phyloP scores from a whole-genome alignment of 768 basidiomycete species.

The Fomitopsis pulvina region DNA sequence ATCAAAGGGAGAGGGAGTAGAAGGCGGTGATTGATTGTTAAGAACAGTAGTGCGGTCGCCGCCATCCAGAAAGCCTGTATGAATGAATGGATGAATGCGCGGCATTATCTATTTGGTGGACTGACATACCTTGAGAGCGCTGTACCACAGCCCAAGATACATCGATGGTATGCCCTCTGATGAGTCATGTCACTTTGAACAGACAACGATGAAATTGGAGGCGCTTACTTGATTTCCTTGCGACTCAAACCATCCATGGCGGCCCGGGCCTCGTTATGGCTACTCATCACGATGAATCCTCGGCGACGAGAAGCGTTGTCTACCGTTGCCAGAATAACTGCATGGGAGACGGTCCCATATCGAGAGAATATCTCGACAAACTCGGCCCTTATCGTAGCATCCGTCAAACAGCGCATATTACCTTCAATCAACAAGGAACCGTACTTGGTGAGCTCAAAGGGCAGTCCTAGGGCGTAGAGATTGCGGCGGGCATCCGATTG shows the following conservation, averaged over 20 bases:
- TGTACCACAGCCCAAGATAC: slow-evolving; percentile 87
- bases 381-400: slow-evolving; percentile 34
- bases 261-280: slow-evolving; percentile 59
- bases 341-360: slow-evolving; percentile 65
- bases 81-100: background rate
- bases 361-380: slow-evolving; percentile 55
- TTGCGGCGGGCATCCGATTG: slow-evolving; percentile 57
- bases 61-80: slow-evolving; percentile 70
- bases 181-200: slow-evolving; percentile 5
- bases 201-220: background rate
- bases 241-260: slow-evolving; percentile 66
- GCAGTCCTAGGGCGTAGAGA: slow-evolving; percentile 78
- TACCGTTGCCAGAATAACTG: slow-evolving; percentile 77
- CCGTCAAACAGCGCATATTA: background rate
- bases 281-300: slow-evolving; percentile 78
- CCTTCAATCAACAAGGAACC: slow-evolving; percentile 14
- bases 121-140: slow-evolving; percentile 61
- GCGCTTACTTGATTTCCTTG: slow-evolving; percentile 57
- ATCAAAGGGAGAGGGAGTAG: slow-evolving; percentile 22
- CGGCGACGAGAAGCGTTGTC: slow-evolving; percentile 80
- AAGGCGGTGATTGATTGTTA: slow-evolving; percentile 35
- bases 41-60: slow-evolving; percentile 68
- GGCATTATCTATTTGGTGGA: background rate
- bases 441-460: slow-evolving; percentile 76
- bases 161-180: slow-evolving; percentile 68